Evolutionary conservation across 140 eudicot genomes (phyloP), one percentile per base, ranked within the genome.

Genomic region (Cichorium intybus): DNA sequence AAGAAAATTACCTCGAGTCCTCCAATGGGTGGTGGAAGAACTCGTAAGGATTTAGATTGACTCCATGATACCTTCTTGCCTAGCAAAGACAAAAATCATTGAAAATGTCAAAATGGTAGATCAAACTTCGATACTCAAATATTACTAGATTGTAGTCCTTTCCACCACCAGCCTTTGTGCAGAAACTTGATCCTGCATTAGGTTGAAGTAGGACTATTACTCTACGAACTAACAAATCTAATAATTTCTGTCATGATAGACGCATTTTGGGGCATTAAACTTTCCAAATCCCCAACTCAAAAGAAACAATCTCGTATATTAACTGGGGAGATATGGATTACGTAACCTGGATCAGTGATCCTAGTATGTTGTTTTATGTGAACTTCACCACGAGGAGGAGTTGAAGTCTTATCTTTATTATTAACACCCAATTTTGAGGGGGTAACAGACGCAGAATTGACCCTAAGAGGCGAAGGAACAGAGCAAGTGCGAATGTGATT

Each of bases 401-500:
- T 50, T 10, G 60, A 49, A 75, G 59, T 60, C 58, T 56, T 77
- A 24, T 53, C 64, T 31, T 59, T 53, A 37, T 48, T 43, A 66
- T 11, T 43, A 24, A 27, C 47, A 12, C 75, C 77, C 18, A 77
- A 72, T 50, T 83, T 87, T 2, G 81, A 73, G 2, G 73, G 69
- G 16, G 64, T 59, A 26, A 51, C 74, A 39, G 68, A 69, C 31
- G 62, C 6, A n/a, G 83, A 77, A 22, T 16, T 63, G 7, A 45
- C 69, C 61, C 87, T 56, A 45, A 82, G 74, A 20, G 84, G 87
- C 12, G 84, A 70, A 10, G 95, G 93, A 72, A 74, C 92, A 9
- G 90, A 92, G 15, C 89, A 85, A 45, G 98, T 92, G 75, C 95
- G 75, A 64, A 92, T 88, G 37, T 83, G 96, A 73, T 92, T 85